Evolutionary conservation across 306 rosid genomes (phyloP).

Genomic region (Inga oerstediana): DNA sequence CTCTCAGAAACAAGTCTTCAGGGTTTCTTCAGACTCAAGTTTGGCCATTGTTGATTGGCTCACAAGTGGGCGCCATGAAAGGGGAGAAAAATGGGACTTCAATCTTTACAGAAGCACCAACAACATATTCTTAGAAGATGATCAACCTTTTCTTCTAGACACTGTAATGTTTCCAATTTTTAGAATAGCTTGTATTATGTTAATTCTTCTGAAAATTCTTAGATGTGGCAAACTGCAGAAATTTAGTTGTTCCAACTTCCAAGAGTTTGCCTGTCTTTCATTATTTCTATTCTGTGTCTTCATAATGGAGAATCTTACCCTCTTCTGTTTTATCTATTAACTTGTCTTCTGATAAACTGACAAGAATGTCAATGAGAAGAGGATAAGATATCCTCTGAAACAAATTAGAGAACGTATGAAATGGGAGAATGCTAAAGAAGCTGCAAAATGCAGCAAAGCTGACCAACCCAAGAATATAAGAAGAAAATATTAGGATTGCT

Average conservation of each 20-base stretch:
- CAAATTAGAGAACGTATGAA: background rate
- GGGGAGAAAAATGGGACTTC: slow-evolving; percentile 94
- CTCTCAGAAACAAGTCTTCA: slow-evolving; percentile 85
- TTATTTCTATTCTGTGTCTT: background rate
- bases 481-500: background rate
- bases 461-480: background rate
- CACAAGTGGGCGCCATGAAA: slow-evolving; percentile 92
- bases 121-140: slow-evolving; percentile 69
- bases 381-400: background rate
- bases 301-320: background rate
- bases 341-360: background rate
- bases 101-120: slow-evolving; percentile 81
- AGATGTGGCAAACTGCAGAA: background rate
- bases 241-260: background rate
- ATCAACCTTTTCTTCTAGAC: slow-evolving; percentile 80
- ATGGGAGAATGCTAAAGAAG: background rate
- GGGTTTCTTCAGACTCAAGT: slow-evolving; percentile 62
- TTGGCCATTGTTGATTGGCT: slow-evolving; percentile 95
- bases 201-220: slow-evolving; percentile 4
- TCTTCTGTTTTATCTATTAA: background rate
- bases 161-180: slow-evolving; percentile 49
- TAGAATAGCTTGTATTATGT: slow-evolving; percentile 6
- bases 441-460: background rate
- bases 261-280: background rate
- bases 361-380: background rate